A percentile compares a stretch with the other conserved stretches of the same genome.
Conservation (phyloP, 192 early-diverging fungal species). For the Allomyces javanicus region DNA sequence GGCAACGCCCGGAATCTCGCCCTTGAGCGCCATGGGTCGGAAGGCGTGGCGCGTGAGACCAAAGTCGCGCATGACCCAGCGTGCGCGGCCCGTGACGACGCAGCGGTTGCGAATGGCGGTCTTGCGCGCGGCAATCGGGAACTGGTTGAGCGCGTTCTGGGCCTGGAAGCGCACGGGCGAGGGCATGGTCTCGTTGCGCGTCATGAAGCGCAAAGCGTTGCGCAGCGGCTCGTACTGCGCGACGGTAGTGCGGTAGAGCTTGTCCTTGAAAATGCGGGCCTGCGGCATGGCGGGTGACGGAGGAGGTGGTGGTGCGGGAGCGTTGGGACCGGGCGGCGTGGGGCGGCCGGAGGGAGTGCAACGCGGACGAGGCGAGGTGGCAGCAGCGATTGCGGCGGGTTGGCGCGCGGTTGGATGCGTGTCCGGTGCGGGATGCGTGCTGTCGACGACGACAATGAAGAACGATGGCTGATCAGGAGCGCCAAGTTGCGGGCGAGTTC, state of each 20-base stretch:
- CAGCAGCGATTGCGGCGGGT: too few species aligned
- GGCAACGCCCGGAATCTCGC: slow-evolving; percentile 58
- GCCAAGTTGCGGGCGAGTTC: too few species aligned
- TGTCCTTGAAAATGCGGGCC: slow-evolving; percentile 41
- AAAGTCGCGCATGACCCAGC: slow-evolving; percentile 55
- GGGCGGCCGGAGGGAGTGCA: too few species aligned
- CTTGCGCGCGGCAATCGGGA: slow-evolving; percentile 39
- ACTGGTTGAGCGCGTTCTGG: slow-evolving; percentile 45
- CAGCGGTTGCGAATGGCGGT: slow-evolving; percentile 52
- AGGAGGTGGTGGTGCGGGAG: not conserved
- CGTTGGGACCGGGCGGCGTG: too few species aligned
- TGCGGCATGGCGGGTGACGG: slow-evolving; percentile 12
- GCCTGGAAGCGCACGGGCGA: slow-evolving; percentile 56
- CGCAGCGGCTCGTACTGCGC: slow-evolving; percentile 46
- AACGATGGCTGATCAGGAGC: too few species aligned
- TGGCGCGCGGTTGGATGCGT: too few species aligned
- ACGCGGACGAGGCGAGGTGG: too few species aligned
- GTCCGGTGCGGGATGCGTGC: too few species aligned
- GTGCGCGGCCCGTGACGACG: slow-evolving; percentile 49
- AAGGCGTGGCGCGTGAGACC: slow-evolving; percentile 59
- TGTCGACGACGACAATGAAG: too few species aligned
- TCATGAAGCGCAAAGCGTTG: slow-evolving; percentile 52
- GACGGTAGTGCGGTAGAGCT: slow-evolving; percentile 43
- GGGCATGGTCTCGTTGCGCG: slow-evolving; percentile 52
- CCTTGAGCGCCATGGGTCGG: slow-evolving; percentile 54